These are phyloP conservation scores for Chytriomyces hyalinus DNA, from an alignment of 192 early-diverging fungal genomes.

Conservation along the genomic window DNA sequence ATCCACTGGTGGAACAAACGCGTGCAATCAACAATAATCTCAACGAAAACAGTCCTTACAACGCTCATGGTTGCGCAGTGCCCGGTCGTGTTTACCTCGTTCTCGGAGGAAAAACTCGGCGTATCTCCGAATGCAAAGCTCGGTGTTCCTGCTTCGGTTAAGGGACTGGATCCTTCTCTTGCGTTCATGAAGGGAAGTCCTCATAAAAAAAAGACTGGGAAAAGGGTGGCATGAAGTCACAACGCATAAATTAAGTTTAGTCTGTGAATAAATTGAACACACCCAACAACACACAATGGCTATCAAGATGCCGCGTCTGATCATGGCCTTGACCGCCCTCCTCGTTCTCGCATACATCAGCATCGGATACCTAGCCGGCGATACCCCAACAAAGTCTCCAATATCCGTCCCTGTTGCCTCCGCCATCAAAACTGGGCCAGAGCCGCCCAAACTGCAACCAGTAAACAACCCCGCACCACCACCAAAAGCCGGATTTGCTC, in stretches of 20 bases:
- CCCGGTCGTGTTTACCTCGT: neutral
- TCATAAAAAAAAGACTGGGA: neutral
- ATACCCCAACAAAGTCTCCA: no score
- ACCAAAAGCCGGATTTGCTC: neutral
- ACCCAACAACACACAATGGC: neutral
- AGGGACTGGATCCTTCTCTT: neutral
- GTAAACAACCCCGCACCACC: neutral
- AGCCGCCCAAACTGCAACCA: neutral
- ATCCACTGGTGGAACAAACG: constrained; percentile 22
- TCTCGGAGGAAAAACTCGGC: neutral
- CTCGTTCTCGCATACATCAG: no score
- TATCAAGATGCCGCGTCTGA: no score
- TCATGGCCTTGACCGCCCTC: no score
- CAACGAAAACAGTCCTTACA: neutral
- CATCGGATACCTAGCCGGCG: no score
- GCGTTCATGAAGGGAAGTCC: neutral
- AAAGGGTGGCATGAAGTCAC: neutral
- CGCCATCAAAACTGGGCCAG: neutral
- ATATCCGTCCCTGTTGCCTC: neutral
- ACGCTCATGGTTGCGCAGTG: neutral
- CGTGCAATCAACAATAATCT: neutral
- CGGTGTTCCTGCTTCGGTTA: neutral
- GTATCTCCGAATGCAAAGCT: neutral
- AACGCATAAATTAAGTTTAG: no score
- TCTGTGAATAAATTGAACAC: neutral